phyloP scores from a whole-genome alignment of 805 yeast genomes.

The Tanozyma kutaoensis region DNA sequence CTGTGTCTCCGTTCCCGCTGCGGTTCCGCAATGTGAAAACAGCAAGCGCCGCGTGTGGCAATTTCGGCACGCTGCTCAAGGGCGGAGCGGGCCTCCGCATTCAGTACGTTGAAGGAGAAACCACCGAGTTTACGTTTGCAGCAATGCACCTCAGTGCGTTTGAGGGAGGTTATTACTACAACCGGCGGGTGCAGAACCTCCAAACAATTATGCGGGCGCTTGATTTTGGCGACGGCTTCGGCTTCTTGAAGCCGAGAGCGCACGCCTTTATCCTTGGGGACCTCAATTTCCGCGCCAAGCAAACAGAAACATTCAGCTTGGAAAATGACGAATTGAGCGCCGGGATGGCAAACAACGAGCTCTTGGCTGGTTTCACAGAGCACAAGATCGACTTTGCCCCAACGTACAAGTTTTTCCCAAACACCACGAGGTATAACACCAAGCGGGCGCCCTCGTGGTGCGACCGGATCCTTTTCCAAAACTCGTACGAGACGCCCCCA shows the following conservation, averaged over 20 bases:
- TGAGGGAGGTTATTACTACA: slow-evolving; percentile 43
- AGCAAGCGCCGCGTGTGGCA: slow-evolving; percentile 40
- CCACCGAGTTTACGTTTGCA: slow-evolving; percentile 44
- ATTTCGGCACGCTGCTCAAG: slow-evolving; percentile 49
- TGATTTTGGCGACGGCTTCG: slow-evolving; percentile 44
- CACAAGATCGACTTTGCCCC: slow-evolving; percentile 57
- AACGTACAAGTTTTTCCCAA: slow-evolving; percentile 55
- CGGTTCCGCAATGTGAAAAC: slow-evolving; percentile 11
- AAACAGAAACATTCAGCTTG: not conserved
- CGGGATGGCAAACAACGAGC: slow-evolving; percentile 26
- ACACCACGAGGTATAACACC: slow-evolving; percentile 36
- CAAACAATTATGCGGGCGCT: slow-evolving; percentile 35
- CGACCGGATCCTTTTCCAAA: slow-evolving; percentile 60
- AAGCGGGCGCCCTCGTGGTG: slow-evolving; percentile 83
- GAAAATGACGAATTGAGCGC: slow-evolving; percentile 37
- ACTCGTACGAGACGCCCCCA: slow-evolving; percentile 21
- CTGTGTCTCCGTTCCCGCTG: slow-evolving; percentile 31
- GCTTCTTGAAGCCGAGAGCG: slow-evolving; percentile 33
- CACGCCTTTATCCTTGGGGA: slow-evolving; percentile 78
- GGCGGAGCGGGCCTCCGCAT: slow-evolving; percentile 61
- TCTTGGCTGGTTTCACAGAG: slow-evolving; percentile 57
- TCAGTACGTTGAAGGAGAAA: slow-evolving; percentile 8
- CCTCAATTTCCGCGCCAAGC: slow-evolving; percentile 64
- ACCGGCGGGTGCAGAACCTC: slow-evolving; percentile 41
- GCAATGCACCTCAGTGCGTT: slow-evolving; percentile 66